Evolutionary conservation across 164 flowering plant species (phyloP).

Genomic region (Kalanchoe fedtschenkoi): DNA sequence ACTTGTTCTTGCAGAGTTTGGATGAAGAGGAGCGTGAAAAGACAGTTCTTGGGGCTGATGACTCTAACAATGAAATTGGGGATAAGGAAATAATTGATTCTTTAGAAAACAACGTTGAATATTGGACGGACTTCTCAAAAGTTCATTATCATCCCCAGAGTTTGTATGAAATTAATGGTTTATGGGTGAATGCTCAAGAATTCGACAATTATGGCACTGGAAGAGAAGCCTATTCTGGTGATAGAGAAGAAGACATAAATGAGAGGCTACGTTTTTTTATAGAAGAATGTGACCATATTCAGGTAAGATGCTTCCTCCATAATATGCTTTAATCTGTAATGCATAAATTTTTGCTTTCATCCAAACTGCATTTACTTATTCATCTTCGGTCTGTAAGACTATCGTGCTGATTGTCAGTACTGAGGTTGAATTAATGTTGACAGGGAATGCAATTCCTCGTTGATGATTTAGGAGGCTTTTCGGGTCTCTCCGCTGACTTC

Average conservation of each 20-base stretch:
- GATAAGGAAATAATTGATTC: conserved; percentile 59
- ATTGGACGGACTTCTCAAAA: conserved; percentile 93
- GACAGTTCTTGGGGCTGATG: conserved; percentile 11
- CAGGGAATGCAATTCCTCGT: conserved; percentile 89
- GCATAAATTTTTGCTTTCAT: neutral
- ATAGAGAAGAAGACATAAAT: conserved; percentile 61
- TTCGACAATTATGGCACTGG: conserved; percentile 78
- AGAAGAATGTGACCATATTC: conserved; percentile 90
- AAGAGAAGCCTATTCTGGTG: conserved; percentile 48
- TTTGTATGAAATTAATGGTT: conserved; percentile 61
- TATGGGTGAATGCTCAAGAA: conserved; percentile 43
- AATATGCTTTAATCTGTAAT: neutral
- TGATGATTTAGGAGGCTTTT: conserved; percentile 91
- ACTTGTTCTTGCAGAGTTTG: conserved; percentile 77
- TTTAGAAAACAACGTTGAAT: conserved; percentile 55
- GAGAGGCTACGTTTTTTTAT: conserved; percentile 85
- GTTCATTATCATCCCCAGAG: conserved; percentile 91
- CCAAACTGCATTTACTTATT: too few species aligned
- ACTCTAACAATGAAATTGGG: conserved; percentile 17
- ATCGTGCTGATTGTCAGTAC: neutral
- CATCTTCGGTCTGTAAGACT: too few species aligned
- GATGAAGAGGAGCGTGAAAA: conserved; percentile 41
- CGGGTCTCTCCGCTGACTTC: conserved; percentile 71
- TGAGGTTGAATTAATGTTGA: neutral
- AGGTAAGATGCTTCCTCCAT: conserved; percentile 29